Base-by-base conservation (phyloP, 2,329 filamentous ascomycete genomes). In the Colletotrichum truncatum region DNA sequence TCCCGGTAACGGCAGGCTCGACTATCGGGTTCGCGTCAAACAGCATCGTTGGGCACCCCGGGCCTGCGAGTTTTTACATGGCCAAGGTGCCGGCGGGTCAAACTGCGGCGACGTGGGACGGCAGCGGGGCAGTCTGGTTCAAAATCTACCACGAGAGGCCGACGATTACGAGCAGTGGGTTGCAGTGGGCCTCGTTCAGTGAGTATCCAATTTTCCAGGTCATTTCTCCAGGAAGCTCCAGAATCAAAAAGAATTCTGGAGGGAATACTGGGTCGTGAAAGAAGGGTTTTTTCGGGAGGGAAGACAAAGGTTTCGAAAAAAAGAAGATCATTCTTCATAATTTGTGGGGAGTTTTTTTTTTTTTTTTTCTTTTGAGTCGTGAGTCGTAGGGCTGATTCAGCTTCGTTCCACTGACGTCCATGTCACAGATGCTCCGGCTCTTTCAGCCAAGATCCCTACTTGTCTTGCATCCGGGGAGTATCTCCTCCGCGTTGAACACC, bases 401-500 rank as follows among this genome's bases (percentile, higher is more conserved):
- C 39, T 11, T 23, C 4, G 14, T 41, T 38, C 52, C 45, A 12
- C 43, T 25, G 38, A 55, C 38, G 52, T 21, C 21, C 32, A 25
- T 18, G 39, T 39, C 34, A n/a, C 41, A 65, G 62, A 65, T 34
- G 41, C 30, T 0, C 26, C 41, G 14, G 41, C 51, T 2, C 23
- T 65, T 21, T 55, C 56, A 4, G 34, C 49, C 34, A 65, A 62
- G 56, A 65, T 65, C 28, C 62, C 57, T 5, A 36, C 62, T 2
- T 65, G 62, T 49, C 43, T 65, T n/a, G 48, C 62, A 32, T 34
- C 49, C 10, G 82, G 82, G 43, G 80, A 84, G 66, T 85, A 85
- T 68, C 78, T 84, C 41, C 71, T 84, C 11, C 78, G 82, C n/a
- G 79, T 80, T 10, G 82, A 85, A 73, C 81, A 84, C 66, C 79